phyloP scores from a whole-genome alignment of 352 stramenopile species.

The Thraustochytrium sp. region DNA sequence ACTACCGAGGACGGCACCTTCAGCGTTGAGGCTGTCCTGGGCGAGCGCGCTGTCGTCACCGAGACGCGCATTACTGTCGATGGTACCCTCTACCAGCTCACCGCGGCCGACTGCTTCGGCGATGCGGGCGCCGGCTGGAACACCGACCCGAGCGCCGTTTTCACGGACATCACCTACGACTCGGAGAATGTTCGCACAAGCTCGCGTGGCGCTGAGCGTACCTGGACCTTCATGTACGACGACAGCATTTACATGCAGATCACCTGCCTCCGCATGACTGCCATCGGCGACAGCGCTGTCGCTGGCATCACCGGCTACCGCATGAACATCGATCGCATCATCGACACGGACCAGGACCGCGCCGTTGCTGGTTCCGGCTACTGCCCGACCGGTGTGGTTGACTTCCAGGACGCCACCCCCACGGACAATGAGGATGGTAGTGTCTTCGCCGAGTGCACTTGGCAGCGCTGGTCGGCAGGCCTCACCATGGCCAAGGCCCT shows the following conservation, averaged over 20 bases:
- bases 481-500: background rate
- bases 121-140: background rate
- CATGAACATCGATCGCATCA: conserved; percentile 27
- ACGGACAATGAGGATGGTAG: background rate
- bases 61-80: background rate
- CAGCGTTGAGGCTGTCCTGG: background rate
- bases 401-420: background rate
- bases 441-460: background rate
- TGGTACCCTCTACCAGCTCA: background rate
- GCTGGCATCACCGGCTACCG: background rate
- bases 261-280: background rate
- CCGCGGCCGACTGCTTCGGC: background rate
- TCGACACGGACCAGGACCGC: conserved; percentile 2
- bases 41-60: background rate
- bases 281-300: background rate
- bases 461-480: background rate
- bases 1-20: background rate
- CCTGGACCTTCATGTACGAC: background rate
- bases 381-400: background rate
- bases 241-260: background rate
- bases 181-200: background rate
- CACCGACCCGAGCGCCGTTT: background rate
- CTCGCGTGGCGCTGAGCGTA: background rate
- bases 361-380: background rate
- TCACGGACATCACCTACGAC: background rate